phyloP scores from a whole-genome alignment of 139 green algal species.

The Cymbomonas tetramitiformis region DNA sequence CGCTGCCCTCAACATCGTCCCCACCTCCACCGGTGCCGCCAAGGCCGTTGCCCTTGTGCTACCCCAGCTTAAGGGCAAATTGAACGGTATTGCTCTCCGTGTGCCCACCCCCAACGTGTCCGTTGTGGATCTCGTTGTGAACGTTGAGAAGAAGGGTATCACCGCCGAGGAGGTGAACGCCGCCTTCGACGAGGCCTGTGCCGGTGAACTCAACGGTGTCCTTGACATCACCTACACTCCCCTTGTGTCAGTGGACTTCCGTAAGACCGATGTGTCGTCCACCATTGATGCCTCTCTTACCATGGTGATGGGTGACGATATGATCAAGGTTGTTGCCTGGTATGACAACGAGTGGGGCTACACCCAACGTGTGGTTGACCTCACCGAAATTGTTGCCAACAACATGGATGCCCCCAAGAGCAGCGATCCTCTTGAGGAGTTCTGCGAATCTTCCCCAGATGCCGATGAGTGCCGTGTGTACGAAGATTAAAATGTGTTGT shows the following conservation, averaged over 20 bases:
- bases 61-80: constrained; percentile 47
- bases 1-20: constrained; percentile 95
- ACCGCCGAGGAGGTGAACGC: constrained; percentile 94
- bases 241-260: constrained; percentile 93
- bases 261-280: constrained; percentile 63
- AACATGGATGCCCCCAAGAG: too few species aligned
- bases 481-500: too few species aligned
- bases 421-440: too few species aligned
- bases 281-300: constrained; percentile 90
- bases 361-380: constrained; percentile 83
- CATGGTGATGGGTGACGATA: constrained; percentile 98
- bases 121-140: constrained; percentile 88
- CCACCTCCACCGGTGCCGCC: constrained; percentile 93
- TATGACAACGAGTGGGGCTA: constrained; percentile 91
- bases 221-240: constrained; percentile 79
- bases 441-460: too few species aligned
- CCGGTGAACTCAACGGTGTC: constrained; percentile 72
- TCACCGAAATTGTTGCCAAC: constrained; percentile 59
- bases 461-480: too few species aligned
- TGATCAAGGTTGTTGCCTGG: constrained; percentile 92
- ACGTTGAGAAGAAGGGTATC: constrained; percentile 95
- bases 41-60: constrained; percentile 94
- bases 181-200: constrained; percentile 76
- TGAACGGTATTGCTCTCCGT: constrained; percentile 84
- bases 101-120: constrained; percentile 97